Evolutionary conservation across 164 flowering plant species (phyloP).

Genomic region (Sextonia rubra): DNA sequence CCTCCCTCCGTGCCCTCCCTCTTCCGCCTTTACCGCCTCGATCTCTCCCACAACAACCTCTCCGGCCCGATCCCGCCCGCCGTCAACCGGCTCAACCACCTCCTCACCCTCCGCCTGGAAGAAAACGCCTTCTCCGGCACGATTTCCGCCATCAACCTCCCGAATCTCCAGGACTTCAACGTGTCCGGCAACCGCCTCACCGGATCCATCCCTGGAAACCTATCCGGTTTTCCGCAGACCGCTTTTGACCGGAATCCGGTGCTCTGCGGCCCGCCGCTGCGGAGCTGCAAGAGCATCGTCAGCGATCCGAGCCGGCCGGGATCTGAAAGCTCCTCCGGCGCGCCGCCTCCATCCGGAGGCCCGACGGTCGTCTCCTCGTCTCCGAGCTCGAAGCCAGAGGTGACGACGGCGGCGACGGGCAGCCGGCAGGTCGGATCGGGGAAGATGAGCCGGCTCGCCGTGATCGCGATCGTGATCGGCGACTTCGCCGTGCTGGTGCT

Average conservation of each 20-base stretch:
- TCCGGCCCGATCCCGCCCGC: constrained; percentile 52
- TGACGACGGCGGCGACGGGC: constrained; percentile 4
- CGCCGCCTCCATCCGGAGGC: constrained; percentile 21
- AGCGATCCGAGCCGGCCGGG: constrained; percentile 49
- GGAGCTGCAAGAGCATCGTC: constrained; percentile 25
- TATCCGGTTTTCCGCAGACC: constrained; percentile 51
- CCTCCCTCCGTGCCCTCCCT: constrained; percentile 46
- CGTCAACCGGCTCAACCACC: constrained; percentile 44
- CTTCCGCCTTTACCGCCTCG: constrained; percentile 59
- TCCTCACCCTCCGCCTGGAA: constrained; percentile 71
- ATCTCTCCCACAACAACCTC: constrained; percentile 65
- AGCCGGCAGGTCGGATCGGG: constrained; percentile 10
- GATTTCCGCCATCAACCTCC: constrained; percentile 35
- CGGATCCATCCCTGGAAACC: constrained; percentile 56
- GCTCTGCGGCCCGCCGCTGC: constrained; percentile 67
- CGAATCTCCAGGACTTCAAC: constrained; percentile 61
- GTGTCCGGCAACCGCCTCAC: constrained; percentile 57
- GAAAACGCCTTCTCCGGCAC: constrained; percentile 56
- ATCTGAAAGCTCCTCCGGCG: constrained; percentile 28
- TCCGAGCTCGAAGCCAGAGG: constrained; percentile 37
- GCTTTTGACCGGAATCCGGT: constrained; percentile 42
- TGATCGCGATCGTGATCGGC: constrained; percentile 59
- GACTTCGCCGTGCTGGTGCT: constrained; percentile 52
- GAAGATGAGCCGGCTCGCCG: constrained; percentile 42
- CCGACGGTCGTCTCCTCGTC: constrained; percentile 41